Conservation (phyloP, 768 basidiomycete species). For the Tulasnella sp. region DNA sequence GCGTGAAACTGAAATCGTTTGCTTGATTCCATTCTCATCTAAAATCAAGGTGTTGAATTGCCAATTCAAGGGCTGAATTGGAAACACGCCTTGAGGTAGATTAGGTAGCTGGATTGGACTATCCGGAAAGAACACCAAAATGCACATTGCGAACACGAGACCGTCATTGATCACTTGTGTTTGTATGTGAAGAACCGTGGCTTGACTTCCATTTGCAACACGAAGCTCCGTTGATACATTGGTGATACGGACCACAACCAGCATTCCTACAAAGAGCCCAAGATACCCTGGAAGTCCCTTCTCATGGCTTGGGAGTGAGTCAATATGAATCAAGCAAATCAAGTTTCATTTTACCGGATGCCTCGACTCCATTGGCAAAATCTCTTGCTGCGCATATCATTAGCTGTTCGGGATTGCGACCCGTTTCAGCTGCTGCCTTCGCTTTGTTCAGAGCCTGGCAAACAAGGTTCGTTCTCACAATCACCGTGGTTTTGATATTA, state of each 20-base stretch:
- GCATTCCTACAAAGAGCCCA: slow-evolving; percentile 32
- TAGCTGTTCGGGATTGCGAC: slow-evolving; percentile 18
- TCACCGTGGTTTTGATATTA: neutral
- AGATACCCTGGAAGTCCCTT: slow-evolving; percentile 25
- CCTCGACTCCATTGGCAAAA: neutral
- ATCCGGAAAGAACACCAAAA: slow-evolving; percentile 19
- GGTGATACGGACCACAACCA: slow-evolving; percentile 23
- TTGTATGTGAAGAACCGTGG: slow-evolving; percentile 17
- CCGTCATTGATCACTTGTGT: neutral
- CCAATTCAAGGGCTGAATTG: slow-evolving; percentile 17
- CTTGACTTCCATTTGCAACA: slow-evolving; percentile 25
- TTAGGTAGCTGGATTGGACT: slow-evolving; percentile 16
- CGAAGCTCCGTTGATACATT: slow-evolving; percentile 26
- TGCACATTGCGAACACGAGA: neutral
- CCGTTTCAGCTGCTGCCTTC: slow-evolving; percentile 21
- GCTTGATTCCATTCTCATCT: neutral
- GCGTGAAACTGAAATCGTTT: neutral
- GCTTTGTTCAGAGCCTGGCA: slow-evolving; percentile 15
- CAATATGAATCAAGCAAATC: neutral
- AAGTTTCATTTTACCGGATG: neutral
- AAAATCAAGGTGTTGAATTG: neutral
- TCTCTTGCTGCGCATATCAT: slow-evolving; percentile 25
- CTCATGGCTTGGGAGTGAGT: neutral
- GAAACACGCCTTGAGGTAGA: slow-evolving; percentile 18
- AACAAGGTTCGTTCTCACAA: slow-evolving; percentile 10